Evolutionary conservation across 106 monocot genomes (phyloP).

Genomic region (Narthecium ossifragum): DNA sequence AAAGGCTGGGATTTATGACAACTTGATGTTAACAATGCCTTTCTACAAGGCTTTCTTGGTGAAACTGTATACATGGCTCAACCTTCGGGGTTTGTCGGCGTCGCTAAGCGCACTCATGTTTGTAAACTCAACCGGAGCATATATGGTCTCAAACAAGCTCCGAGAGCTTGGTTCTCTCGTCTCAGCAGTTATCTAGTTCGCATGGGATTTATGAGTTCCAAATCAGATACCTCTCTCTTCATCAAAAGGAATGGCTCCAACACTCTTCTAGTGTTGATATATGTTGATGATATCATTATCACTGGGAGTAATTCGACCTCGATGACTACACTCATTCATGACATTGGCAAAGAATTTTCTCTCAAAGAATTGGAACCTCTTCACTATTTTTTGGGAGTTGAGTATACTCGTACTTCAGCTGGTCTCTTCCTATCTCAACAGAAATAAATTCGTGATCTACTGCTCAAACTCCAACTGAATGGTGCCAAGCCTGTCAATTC

Average conservation of each 20-base stretch:
- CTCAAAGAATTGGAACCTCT: background rate
- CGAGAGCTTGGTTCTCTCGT: background rate
- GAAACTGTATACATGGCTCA: background rate
- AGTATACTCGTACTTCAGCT: no score
- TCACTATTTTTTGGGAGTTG: background rate
- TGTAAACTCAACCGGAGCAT: background rate
- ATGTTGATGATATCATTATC: background rate
- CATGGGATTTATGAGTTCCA: background rate
- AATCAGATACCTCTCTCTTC: background rate
- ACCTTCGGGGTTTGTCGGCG: background rate
- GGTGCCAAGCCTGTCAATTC: no score
- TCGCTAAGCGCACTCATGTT: background rate
- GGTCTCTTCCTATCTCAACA: no score
- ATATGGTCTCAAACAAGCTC: background rate
- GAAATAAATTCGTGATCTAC: no score
- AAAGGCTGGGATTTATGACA: background rate
- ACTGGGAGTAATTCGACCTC: no score
- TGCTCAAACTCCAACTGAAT: no score
- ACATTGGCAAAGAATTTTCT: no score
- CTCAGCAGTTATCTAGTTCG: background rate
- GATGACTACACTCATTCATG: no score
- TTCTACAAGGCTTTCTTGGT: background rate
- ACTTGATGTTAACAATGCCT: background rate
- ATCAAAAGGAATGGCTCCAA: background rate
- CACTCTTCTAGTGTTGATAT: background rate